phyloP scores from a whole-genome alignment of 75 land plant species.

The Sequoiadendron giganteum region DNA sequence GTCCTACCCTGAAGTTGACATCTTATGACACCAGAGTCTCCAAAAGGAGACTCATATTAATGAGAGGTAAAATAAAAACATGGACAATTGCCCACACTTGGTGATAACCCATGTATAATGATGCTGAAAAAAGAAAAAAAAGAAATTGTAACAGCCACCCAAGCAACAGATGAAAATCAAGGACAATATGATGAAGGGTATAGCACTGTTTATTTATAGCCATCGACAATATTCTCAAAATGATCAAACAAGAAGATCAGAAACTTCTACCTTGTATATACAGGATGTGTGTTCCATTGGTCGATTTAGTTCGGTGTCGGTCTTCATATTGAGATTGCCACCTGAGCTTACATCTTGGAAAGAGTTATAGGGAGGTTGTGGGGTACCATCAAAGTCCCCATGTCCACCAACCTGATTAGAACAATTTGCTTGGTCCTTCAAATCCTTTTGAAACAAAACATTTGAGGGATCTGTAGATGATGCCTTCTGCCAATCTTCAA shows the following conservation, averaged over 20 bases:
- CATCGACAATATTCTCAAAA: neutral
- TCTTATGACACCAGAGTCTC: neutral
- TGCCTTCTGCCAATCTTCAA: slow-evolving; percentile 9
- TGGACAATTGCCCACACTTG: neutral
- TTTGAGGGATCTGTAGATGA: neutral
- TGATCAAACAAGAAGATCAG: neutral
- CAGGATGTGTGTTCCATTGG: neutral
- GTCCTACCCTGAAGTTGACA: neutral
- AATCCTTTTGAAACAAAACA: neutral
- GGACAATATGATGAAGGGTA: neutral
- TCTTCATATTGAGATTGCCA: neutral
- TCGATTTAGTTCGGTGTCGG: neutral
- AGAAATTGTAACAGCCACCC: neutral
- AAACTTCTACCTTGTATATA: slow-evolving; percentile 3
- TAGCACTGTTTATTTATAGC: neutral
- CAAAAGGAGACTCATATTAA: neutral
- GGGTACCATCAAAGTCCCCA: neutral
- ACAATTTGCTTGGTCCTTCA: neutral
- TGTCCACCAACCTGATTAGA: neutral
- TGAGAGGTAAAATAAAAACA: neutral
- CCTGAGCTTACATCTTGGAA: neutral
- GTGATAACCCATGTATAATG: neutral
- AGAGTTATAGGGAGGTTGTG: slow-evolving; percentile 4
- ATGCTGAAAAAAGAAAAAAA: neutral
- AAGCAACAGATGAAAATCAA: neutral